These are phyloP conservation scores for Botrytis paeoniae DNA, from an alignment of 2,329 filamentous ascomycete species.

Conservation along the genomic window DNA sequence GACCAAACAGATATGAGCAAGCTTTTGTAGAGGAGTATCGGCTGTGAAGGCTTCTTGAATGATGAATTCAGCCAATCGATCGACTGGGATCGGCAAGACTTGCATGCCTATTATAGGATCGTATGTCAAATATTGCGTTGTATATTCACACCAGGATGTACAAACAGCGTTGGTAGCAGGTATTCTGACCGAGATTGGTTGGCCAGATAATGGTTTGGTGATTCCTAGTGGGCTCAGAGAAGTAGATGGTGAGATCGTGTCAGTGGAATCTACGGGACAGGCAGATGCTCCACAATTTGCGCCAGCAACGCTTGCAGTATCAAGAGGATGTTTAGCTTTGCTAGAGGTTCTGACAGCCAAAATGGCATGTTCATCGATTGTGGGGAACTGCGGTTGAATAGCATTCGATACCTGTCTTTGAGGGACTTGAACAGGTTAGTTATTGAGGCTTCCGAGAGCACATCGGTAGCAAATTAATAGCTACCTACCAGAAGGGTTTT, in stretches of 20 bases:
- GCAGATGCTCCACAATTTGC: neutral
- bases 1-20: neutral
- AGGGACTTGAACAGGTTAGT: neutral
- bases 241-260: neutral
- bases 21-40: neutral
- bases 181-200: neutral
- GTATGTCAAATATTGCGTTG: neutral
- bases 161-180: neutral
- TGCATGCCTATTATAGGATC: neutral
- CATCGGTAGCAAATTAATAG: neutral
- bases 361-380: neutral
- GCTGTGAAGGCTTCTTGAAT: neutral
- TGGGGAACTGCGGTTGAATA: neutral
- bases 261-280: neutral
- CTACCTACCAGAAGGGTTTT: neutral
- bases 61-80: neutral
- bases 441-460: neutral
- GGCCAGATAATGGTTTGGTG: neutral
- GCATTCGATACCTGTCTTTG: neutral
- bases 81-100: neutral
- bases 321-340: accelerated
- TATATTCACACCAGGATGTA: neutral
- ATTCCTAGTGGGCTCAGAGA: neutral
- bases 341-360: neutral
- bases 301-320: neutral